Percentiles rank a stretch among this genome's conserved stretches.
Conservation (phyloP, 805 yeast species). For the Sugiyamaella americana region DNA sequence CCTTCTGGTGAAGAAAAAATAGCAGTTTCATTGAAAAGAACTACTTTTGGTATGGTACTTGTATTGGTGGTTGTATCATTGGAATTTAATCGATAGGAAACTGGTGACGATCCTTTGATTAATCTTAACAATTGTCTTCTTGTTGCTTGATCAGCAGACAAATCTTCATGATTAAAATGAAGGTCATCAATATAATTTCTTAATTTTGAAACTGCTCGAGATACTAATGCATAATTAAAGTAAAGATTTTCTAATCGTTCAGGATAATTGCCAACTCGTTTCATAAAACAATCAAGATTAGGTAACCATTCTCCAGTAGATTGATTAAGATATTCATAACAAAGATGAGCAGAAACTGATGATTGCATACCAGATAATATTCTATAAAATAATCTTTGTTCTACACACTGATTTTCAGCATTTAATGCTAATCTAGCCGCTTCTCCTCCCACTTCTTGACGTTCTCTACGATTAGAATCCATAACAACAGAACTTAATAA, state of each 20-base stretch:
- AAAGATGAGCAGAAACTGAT: conserved; percentile 85
- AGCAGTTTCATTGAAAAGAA: conserved; percentile 45
- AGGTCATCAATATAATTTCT: conserved; percentile 46
- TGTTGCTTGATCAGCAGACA: conserved; percentile 40
- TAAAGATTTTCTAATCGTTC: conserved; percentile 87
- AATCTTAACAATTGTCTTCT: conserved; percentile 39
- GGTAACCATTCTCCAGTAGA: conserved; percentile 80
- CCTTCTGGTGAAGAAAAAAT: conserved; percentile 39
- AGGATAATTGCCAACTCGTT: conserved; percentile 81
- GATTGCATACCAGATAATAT: conserved; percentile 92
- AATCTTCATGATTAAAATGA: conserved; percentile 41
- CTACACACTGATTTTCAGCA: conserved; percentile 59
- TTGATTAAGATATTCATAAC: conserved; percentile 71
- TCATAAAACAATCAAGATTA: conserved; percentile 72
- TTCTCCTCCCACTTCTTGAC: conserved; percentile 26
- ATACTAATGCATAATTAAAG: conserved; percentile 83
- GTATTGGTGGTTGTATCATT: not conserved
- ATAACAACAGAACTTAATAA: conserved; percentile 19
- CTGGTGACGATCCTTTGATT: conserved; percentile 25
- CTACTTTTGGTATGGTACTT: not conserved
- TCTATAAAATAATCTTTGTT: conserved; percentile 82
- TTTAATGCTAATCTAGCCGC: conserved; percentile 28
- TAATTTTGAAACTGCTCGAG: conserved; percentile 72
- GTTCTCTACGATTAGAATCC: conserved; percentile 22
- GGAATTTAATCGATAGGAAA: conserved; percentile 6